Evolutionary conservation across 1,284 basidiomycete genomes (phyloP), one percentile per base, ranked within the genome.

Genomic region (Prillingera fragicola): DNA sequence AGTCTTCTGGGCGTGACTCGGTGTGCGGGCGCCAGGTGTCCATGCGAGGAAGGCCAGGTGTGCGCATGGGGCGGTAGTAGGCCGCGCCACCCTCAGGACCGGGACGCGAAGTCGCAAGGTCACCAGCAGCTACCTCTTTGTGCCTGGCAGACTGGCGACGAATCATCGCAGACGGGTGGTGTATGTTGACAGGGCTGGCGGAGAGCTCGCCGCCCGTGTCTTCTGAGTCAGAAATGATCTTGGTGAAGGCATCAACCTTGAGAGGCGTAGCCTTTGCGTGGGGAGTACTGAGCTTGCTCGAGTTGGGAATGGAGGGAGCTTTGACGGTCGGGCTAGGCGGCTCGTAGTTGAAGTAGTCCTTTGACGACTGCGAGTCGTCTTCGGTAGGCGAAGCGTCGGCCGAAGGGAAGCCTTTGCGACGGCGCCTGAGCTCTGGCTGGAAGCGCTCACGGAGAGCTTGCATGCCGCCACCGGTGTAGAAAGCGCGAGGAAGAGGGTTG

Each of bases 391-490:
- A 42, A 8, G 40, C 40, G n/a, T 38, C 43, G 25, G 41, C 40
- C 15, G 46, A 43, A 8, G 43, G 41, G 26, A 46, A 45, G 15
- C 43, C 26, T 5, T 48, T 43, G 3, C 33, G 40, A 10, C 32
- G n/a, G n/a, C n/a, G 8, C 12, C 9, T 31, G 13, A 52, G 46
- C 37, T 73, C 69, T 12, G 72, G 72, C 32, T 73, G 63, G 52
- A 81, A 97, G 19, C 87, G 81, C 45, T 91, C 87, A 21, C 92
- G 81, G 4, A 98, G 78, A 46, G 85, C 79, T 62, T 89, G 83
- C 60, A 98, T 79, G 2, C 94, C 94, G 7, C 87, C 87, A n/a
- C 86, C 83, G 63, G 90, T 85, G 65, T 97, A 98, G 72, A 98
- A 99, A 0, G 81, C 80, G 19, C 80, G 73, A 0, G 94, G 92